Evolutionary conservation across 1,284 basidiomycete species (phyloP).

Genomic region (Ustilago trichophora): DNA sequence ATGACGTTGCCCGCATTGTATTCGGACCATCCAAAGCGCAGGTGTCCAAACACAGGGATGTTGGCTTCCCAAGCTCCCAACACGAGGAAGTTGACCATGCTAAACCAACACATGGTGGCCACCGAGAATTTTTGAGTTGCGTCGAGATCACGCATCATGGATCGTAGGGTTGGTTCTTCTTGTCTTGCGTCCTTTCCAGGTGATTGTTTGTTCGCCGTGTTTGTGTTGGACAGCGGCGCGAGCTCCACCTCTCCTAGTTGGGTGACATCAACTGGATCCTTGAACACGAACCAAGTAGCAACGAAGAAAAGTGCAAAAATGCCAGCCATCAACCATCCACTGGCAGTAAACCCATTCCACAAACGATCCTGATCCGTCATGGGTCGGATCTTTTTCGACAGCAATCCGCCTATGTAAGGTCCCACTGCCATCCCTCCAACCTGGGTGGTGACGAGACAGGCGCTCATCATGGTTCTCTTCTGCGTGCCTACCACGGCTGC

Average conservation of each 20-base stretch:
- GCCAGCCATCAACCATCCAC: slow-evolving; percentile 48
- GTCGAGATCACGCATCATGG: slow-evolving; percentile 34
- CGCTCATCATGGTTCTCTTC: slow-evolving; percentile 45
- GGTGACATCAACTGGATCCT: slow-evolving; percentile 21
- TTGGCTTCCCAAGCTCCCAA: slow-evolving; percentile 53
- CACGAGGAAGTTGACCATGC: slow-evolving; percentile 49
- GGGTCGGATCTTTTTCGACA: slow-evolving; percentile 27
- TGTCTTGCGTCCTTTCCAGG: not conserved
- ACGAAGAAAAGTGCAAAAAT: slow-evolving; percentile 33
- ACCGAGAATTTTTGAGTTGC: slow-evolving; percentile 37
- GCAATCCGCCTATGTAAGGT: slow-evolving; percentile 36
- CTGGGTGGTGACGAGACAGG: slow-evolving; percentile 47
- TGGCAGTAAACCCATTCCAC: too few species aligned
- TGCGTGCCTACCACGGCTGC: slow-evolving; percentile 31
- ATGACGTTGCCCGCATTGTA: slow-evolving; percentile 50
- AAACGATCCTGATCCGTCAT: too few species aligned
- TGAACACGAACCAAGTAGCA: slow-evolving; percentile 22
- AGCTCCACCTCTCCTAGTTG: slow-evolving; percentile 11
- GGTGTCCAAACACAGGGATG: slow-evolving; percentile 40
- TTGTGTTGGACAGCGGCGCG: not conserved
- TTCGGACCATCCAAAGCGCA: slow-evolving; percentile 43
- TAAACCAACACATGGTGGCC: slow-evolving; percentile 50
- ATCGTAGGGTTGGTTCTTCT: slow-evolving; percentile 12
- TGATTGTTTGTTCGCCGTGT: too few species aligned
- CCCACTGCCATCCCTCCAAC: slow-evolving; percentile 49